Evolutionary conservation across 148 eudicot species (phyloP), one percentile per base, ranked within the genome.

Genomic region (Vaccinium corymbosum): DNA sequence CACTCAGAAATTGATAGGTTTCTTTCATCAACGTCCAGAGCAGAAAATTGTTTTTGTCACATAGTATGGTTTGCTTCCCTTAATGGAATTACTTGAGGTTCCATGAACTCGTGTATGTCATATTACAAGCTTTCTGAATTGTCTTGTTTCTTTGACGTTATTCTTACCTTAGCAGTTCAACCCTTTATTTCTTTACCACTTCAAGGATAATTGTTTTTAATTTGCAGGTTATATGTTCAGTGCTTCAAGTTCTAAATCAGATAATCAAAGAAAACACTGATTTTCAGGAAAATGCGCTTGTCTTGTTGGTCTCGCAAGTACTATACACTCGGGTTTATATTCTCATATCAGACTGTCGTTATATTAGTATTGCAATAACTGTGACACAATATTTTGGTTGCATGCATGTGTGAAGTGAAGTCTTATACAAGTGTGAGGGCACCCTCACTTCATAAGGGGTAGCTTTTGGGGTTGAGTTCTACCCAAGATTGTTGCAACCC

Each of bases 281-380:
- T 78, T 92, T 92, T 82, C 99, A 88, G 90, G 99, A 94, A 86
- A 97, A 93, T 95, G 99, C 99, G 32, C 32, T 83, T 97, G 97
- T 86, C 98, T 94, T 85, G 94, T 97, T 85, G 99, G 99, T 86
- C 89, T 95, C 86, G 99, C 95, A 88, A 90, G 98, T 93, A 46
- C 75, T 70, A 25, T 66, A 14, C 35, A n/a, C 57, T 15, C 52
- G 9, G 68, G 56, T 77, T 53, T 55, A 7, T 66, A 29, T 20
- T 50, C 68, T 79, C 7, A 14, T 53, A 56, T 73, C 4, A 56
- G 22, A 62, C 27, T 53, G 25, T 53, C 38, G 32, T 68, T 32
- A 80, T 35, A 10, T 7, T 5, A 59, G 42, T 80, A 50, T 42
- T 59, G 27, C 80, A 49, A n/a, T 68, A 74, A 57, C 32, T 84